Conservation (phyloP, 1,284 basidiomycete genomes). For the Ceratobasidium sp. region DNA sequence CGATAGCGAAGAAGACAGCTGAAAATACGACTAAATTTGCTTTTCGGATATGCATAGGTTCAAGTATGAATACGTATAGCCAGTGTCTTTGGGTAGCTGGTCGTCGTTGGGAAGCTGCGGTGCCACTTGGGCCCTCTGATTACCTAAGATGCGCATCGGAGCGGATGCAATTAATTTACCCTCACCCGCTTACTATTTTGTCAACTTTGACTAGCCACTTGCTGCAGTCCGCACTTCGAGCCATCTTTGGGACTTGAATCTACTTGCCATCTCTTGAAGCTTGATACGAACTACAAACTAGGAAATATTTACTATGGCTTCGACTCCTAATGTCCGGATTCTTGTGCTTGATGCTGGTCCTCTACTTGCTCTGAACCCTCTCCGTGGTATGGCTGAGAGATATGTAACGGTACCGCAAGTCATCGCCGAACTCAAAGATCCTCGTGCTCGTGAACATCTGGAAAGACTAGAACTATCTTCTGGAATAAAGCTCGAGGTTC, state of each 20-base stretch:
- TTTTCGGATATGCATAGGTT: conserved; percentile 27
- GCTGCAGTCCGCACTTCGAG: neutral
- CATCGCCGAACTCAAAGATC: conserved; percentile 87
- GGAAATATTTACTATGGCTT: neutral
- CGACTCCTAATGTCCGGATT: conserved; percentile 63
- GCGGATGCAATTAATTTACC: conserved; percentile 42
- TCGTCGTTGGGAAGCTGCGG: conserved; percentile 1
- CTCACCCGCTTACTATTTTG: neutral
- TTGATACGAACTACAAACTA: neutral
- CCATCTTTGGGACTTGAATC: neutral
- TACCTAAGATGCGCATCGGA: neutral
- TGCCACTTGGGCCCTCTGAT: no score
- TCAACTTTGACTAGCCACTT: neutral
- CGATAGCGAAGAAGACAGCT: neutral
- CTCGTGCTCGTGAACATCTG: conserved; percentile 85
- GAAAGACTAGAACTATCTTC: conserved; percentile 76
- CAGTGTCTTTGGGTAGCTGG: neutral
- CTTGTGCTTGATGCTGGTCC: conserved; percentile 94
- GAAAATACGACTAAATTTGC: neutral
- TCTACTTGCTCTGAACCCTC: conserved; percentile 83
- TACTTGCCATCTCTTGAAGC: neutral
- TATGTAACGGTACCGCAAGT: conserved; percentile 92
- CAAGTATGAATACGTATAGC: neutral
- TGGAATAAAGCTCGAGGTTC: conserved; percentile 80
- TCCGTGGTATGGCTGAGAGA: conserved; percentile 82